Evolutionary conservation across 129 eudicot species (phyloP), one percentile per base, ranked within the genome.

Genomic region (Escallonia rubra): DNA sequence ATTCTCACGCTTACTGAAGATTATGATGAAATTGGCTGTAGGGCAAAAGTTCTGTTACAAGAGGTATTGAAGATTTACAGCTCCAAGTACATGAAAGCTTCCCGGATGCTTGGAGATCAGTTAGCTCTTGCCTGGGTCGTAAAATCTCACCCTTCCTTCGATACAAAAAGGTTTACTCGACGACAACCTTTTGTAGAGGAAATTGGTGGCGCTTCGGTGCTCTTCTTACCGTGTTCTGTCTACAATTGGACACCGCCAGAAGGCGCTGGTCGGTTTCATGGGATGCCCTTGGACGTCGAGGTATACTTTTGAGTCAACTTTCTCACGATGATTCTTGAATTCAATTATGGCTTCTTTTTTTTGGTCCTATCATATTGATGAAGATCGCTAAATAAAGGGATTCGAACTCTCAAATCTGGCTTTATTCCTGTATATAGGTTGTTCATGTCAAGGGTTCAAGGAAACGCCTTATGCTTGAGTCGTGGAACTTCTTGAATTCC

Each of bases 211-310:
- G 74, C 75, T 38, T 74, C 80, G 3, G 73, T 82, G 34, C 71
- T 82, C 5, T 82, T 82, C 46, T 54, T 91, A 64, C 96, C 97
- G 4, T 91, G 97, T 81, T 80, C 82, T 38, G 60, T 61, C 23
- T 88, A 88, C 80, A 91, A 88, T 47, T 91, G 96, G 96, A 91
- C 98, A 55, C 98, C 98, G 53, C 98, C 98, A 10, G 98, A 91
- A 65, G 98, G 98, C 63, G 96, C 96, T 14, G 98, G 98, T 59
- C 96, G 87, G 61, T 88, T 91, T 76, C 98, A 86, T 76, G 98
- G 98, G 75, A 91, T 91, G 91, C 96, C 98, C 34, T 78, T 91
- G 75, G 94, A 88, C 82, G 96, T 91, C 43, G 88, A 88, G 97
- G 96, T 86, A 69, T 14, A 43, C 13, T 61, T 23, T 23, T 23